phyloP scores from a whole-genome alignment of 768 basidiomycete genomes.

The Hygrocybe coccinea region DNA sequence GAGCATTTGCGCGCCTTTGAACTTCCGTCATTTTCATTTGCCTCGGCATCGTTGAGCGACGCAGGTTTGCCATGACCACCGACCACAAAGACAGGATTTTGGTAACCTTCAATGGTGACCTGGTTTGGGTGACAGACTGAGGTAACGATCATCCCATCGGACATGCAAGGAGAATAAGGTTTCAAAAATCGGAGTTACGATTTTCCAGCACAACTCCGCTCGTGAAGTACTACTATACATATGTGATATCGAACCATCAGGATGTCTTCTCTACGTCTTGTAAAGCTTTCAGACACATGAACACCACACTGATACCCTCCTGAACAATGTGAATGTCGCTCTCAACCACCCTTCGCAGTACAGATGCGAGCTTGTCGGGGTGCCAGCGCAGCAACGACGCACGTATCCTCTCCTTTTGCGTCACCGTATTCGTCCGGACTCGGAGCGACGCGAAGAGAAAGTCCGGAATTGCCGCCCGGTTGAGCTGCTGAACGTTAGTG shows the following conservation, averaged over 20 bases:
- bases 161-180: too few species aligned
- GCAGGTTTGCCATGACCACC: too few species aligned
- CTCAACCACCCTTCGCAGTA: constrained; percentile 40
- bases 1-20: constrained; percentile 31
- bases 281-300: constrained; percentile 39
- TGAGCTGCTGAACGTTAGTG: constrained; percentile 17
- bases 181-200: too few species aligned
- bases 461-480: constrained; percentile 40
- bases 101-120: too few species aligned
- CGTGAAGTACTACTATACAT: too few species aligned
- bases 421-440: constrained; percentile 38
- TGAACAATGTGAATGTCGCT: constrained; percentile 43
- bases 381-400: constrained; percentile 63
- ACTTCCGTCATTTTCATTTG: background rate
- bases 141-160: too few species aligned
- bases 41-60: too few species aligned
- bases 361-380: constrained; percentile 53
- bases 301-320: constrained; percentile 44
- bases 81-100: too few species aligned
- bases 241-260: too few species aligned
- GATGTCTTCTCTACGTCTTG: constrained; percentile 11
- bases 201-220: too few species aligned
- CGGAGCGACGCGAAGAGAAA: constrained; percentile 48
- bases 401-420: constrained; percentile 51
- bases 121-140: too few species aligned